Conservation (phyloP, 1,284 basidiomycete species). For the Microbotryum lychnidis-dioicae region DNA sequence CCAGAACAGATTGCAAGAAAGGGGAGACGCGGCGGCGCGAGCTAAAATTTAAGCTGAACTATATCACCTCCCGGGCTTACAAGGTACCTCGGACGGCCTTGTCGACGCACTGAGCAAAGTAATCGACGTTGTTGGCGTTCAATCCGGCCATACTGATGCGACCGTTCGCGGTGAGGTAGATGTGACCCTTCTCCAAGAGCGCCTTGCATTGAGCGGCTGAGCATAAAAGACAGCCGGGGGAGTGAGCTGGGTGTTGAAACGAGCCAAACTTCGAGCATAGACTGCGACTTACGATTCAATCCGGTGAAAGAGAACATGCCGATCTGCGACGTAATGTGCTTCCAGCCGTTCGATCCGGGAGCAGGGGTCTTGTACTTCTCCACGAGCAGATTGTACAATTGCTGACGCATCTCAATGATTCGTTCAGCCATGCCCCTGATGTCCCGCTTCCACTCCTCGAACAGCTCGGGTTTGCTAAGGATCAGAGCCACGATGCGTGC, state of each 20-base stretch:
- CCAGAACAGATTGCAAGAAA: too few species aligned
- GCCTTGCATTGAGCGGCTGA: constrained; percentile 55
- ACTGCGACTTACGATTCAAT: constrained; percentile 28
- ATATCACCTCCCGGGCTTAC: too few species aligned
- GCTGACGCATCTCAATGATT: constrained; percentile 80
- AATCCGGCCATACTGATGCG: constrained; percentile 53
- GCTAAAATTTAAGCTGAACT: constrained; percentile 3
- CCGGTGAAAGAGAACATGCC: constrained; percentile 60
- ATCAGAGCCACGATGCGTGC: constrained; percentile 76
- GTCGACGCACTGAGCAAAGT: constrained; percentile 68
- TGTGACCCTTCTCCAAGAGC: constrained; percentile 67
- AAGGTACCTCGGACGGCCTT: constrained; percentile 50
- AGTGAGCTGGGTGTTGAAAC: neutral
- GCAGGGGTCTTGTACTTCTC: constrained; percentile 75
- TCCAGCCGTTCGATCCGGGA: constrained; percentile 54
- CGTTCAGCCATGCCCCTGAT: constrained; percentile 85
- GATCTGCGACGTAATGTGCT: constrained; percentile 79
- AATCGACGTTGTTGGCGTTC: constrained; percentile 67
- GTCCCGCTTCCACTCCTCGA: constrained; percentile 80
- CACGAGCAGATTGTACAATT: constrained; percentile 67
- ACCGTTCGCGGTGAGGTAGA: constrained; percentile 66
- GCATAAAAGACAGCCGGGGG: neutral
- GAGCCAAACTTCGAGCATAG: constrained; percentile 22
- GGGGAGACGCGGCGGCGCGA: neutral
- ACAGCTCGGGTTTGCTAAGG: constrained; percentile 61